phyloP scores from a whole-genome alignment of 768 basidiomycete species.

The Boletus edulis region DNA sequence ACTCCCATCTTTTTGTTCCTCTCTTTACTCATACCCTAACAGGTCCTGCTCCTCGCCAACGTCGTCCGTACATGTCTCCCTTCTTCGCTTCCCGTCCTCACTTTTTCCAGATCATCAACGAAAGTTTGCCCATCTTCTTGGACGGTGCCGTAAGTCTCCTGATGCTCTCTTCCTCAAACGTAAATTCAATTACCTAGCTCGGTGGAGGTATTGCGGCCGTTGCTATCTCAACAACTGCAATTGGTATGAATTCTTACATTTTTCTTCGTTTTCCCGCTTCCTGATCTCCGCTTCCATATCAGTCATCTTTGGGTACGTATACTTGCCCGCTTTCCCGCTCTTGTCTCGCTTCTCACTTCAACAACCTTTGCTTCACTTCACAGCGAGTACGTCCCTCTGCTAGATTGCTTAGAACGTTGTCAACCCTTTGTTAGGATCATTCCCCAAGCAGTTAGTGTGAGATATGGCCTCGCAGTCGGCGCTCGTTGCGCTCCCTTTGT shows the following conservation, averaged over 20 bases:
- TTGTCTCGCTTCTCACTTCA: constrained; percentile 1
- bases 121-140: constrained; percentile 80
- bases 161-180: constrained; percentile 56
- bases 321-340: background rate
- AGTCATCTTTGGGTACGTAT: constrained; percentile 81
- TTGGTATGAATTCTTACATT: constrained; percentile 35
- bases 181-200: constrained; percentile 43
- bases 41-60: constrained; percentile 87
- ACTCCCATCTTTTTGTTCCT: background rate
- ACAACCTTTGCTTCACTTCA: constrained; percentile 1
- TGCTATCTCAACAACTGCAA: constrained; percentile 66
- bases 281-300: background rate
- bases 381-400: constrained; percentile 36
- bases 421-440: constrained; percentile 46
- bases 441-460: constrained; percentile 70
- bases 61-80: constrained; percentile 51
- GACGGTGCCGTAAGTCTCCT: constrained; percentile 56
- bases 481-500: constrained; percentile 78
- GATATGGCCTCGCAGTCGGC: constrained; percentile 80
- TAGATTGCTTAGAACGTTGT: background rate
- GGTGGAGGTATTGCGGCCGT: constrained; percentile 77
- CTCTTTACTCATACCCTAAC: constrained; percentile 1
- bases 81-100: background rate
- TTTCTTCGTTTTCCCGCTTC: background rate
- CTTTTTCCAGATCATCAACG: constrained; percentile 70